Evolutionary conservation across 805 yeast genomes (phyloP), one percentile per base, ranked within the genome.

Genomic region (Hanseniaspora meyeri): DNA sequence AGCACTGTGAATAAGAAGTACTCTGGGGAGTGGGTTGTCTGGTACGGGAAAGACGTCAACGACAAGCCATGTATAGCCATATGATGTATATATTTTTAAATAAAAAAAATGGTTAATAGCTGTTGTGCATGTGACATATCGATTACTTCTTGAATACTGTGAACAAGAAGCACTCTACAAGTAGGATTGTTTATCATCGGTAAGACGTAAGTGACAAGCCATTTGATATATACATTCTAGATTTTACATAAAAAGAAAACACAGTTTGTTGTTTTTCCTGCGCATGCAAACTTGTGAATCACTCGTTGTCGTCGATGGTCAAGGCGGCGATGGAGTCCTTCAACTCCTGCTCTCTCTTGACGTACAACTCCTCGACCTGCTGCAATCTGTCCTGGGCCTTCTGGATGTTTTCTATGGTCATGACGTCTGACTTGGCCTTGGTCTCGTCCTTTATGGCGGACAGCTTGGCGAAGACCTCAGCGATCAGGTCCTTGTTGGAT

Each of bases 381-480:
- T 83, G 84, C 61, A 87, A 78, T 69, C 84, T 84, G 57, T 82
- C 83, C 73, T 87, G 82, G 51, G 93, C 95, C 61, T 77, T 77
- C 64, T 78, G 86, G 61, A 85, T 75, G 69, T 85, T 84, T 69
- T 79, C 78, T 68, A 81, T 78, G 59, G 97, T 87, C 66, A 82
- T 86, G 57, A 81, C 86, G 59, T 83, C 90, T 74, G 88, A 95
- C 71, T 82, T 81, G 51, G 76, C 75, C 69, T 77, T 73, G 72
- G 79, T 85, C 60, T 81, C 81, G 57, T 73, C 74, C 66, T 87
- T 79, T 70, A 93, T 89, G 63, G 75, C 78, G 75, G 82, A 80
- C 71, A 91, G 80, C 62, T 80, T 74, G 53, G 75, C 80, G 64
- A 86, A 70, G 60, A 91, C 80, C 47, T 71, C 70, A 36, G 83